Evolutionary conservation across 257 asterid species (phyloP).

Genomic region (Solanum bulbocastanum): DNA sequence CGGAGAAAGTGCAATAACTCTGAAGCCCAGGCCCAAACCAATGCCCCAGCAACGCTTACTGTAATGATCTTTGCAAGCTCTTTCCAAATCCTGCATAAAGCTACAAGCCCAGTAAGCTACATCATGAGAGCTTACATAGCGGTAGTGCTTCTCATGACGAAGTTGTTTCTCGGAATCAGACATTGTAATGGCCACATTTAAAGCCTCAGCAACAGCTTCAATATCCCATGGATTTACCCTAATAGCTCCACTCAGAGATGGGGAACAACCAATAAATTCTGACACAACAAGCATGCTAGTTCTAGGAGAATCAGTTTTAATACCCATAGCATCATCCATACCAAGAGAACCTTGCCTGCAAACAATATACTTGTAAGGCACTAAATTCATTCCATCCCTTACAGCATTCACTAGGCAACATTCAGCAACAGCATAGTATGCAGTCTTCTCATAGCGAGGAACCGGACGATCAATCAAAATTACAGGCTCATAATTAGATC

Average conservation of each 20-base stretch:
- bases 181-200: conserved; percentile 50
- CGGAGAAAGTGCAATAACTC: conserved; percentile 82
- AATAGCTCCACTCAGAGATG: conserved; percentile 85
- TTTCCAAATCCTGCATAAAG: conserved; percentile 76
- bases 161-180: conserved; percentile 60
- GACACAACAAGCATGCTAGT: conserved; percentile 88
- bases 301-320: conserved; percentile 32
- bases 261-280: conserved; percentile 88
- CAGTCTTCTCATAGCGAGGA: conserved; percentile 75
- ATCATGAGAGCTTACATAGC: conserved; percentile 80
- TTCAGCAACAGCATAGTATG: conserved; percentile 81
- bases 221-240: conserved; percentile 95
- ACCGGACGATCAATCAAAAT: conserved; percentile 66
- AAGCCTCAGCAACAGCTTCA: conserved; percentile 83
- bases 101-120: conserved; percentile 89
- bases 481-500: conserved; percentile 50
- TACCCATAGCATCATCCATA: conserved; percentile 39
- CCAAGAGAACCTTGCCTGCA: conserved; percentile 75
- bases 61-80: conserved; percentile 78
- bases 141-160: conserved; percentile 85
- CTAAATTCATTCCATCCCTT: conserved; percentile 95
- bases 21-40: conserved; percentile 74
- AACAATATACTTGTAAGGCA: conserved; percentile 74
- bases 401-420: conserved; percentile 93
- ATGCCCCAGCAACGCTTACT: conserved; percentile 85